phyloP scores from a whole-genome alignment of 768 basidiomycete genomes.

The Coprinopsis strossmayeri region DNA sequence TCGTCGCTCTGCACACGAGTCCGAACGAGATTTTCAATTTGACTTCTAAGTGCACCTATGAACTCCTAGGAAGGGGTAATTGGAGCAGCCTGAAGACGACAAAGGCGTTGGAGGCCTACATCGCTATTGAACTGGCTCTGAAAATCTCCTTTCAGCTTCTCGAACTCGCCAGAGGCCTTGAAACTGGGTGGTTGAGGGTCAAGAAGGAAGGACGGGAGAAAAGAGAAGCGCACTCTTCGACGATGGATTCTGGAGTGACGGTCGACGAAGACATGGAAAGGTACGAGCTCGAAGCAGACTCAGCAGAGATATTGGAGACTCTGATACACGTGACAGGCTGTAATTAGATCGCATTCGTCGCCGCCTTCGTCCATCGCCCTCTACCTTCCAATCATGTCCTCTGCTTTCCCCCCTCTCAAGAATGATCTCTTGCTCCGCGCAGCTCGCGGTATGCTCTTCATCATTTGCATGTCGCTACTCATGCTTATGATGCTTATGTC shows the following conservation, averaged over 20 bases:
- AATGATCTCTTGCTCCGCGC: constrained; percentile 91
- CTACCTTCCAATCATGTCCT: constrained; percentile 23
- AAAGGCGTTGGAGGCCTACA: constrained; percentile 32
- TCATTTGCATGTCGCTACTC: not conserved
- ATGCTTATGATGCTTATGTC: constrained; percentile 2
- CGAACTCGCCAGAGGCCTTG: constrained; percentile 77
- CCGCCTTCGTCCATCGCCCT: constrained; percentile 2
- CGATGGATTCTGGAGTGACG: constrained; percentile 24
- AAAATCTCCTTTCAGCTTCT: constrained; percentile 61
- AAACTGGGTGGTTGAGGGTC: constrained; percentile 38
- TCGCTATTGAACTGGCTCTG: constrained; percentile 54
- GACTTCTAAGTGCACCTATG: constrained; percentile 45
- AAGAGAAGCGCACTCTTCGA: constrained; percentile 44
- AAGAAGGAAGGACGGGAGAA: no score
- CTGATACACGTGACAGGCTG: no score
- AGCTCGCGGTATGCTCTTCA: constrained; percentile 50
- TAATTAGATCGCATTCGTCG: no score
- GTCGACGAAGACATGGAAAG: no score
- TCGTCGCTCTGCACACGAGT: constrained; percentile 49
- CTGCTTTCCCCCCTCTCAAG: constrained; percentile 63
- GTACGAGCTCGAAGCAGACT: no score
- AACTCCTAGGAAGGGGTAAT: constrained; percentile 32
- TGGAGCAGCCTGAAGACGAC: not conserved
- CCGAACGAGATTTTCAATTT: constrained; percentile 56
- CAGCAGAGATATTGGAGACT: no score